phyloP scores from a whole-genome alignment of 495 filamentous ascomycete species.

The Staphylotrichum tortipilum region DNA sequence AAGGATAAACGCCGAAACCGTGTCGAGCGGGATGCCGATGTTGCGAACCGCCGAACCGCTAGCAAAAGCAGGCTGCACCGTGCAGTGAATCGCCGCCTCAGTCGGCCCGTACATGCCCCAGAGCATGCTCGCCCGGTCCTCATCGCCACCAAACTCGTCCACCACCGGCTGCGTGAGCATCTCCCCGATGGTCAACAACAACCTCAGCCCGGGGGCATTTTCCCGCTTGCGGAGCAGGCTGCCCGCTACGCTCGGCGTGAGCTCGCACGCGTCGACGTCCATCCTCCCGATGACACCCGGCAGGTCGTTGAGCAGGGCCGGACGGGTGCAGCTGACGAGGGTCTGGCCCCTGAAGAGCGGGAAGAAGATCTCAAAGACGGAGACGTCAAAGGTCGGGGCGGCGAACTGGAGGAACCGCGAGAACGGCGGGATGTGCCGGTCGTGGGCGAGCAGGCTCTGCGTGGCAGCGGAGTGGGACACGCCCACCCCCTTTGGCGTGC shows the following conservation, averaged over 20 bases:
- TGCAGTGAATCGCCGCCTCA: conserved; percentile 69
- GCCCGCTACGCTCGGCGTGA: conserved; percentile 73
- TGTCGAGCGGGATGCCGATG: conserved; percentile 65
- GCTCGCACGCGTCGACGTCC: conserved; percentile 68
- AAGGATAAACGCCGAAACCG: conserved; percentile 67
- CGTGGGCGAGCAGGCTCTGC: conserved; percentile 69
- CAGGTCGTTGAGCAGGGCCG: conserved; percentile 60
- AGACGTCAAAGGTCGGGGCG: conserved; percentile 80
- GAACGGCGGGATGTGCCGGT: conserved; percentile 62
- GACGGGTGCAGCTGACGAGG: conserved; percentile 57
- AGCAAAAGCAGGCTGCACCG: conserved; percentile 30
- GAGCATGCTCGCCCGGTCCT: conserved; percentile 42
- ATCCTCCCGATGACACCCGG: conserved; percentile 52
- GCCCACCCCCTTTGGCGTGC: conserved; percentile 77
- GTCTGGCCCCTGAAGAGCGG: conserved; percentile 61
- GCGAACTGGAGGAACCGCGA: conserved; percentile 78
- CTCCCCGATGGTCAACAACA: conserved; percentile 77
- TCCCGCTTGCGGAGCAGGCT: conserved; percentile 54
- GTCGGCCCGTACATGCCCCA: conserved; percentile 87
- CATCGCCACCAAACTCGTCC: conserved; percentile 56
- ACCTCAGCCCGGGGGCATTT: conserved; percentile 50
- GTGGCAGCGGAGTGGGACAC: conserved; percentile 69
- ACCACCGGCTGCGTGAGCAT: conserved; percentile 69
- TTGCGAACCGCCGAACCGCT: conserved; percentile 46
- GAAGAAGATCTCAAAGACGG: conserved; percentile 84